phyloP scores from a whole-genome alignment of 768 basidiomycete species.

The Glaciozyma martinii region DNA sequence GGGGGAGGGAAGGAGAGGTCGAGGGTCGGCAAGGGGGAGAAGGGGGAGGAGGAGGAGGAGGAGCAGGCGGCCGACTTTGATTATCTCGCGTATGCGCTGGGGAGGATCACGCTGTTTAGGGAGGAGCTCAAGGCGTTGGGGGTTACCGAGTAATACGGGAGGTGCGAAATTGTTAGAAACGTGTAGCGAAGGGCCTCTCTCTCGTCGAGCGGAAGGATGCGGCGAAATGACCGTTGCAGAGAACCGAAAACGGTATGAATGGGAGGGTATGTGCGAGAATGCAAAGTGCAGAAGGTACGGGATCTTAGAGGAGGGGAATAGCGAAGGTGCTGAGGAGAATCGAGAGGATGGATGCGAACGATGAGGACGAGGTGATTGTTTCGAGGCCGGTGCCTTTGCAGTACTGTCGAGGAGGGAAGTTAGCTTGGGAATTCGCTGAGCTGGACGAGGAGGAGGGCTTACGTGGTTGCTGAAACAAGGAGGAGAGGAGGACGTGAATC shows the following conservation, averaged over 20 bases:
- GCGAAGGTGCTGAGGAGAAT: conserved; percentile 14
- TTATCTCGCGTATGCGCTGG: conserved; percentile 68
- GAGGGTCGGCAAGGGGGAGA: neutral
- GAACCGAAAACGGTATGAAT: no score
- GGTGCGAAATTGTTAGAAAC: no score
- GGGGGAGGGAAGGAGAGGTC: neutral
- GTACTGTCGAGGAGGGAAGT: conserved; percentile 1
- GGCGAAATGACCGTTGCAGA: neutral
- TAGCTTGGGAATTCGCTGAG: neutral
- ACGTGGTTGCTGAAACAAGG: conserved; percentile 53
- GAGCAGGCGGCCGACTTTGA: conserved; percentile 61
- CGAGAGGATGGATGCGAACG: conserved; percentile 1
- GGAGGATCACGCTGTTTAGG: conserved; percentile 43
- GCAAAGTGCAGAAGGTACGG: neutral
- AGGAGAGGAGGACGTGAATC: neutral
- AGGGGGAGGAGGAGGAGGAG: conserved; percentile 26
- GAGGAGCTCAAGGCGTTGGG: conserved; percentile 40
- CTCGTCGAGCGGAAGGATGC: no score
- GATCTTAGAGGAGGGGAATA: conserved; percentile 7
- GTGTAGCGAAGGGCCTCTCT: no score
- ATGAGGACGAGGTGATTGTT: neutral
- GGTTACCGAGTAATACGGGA: conserved; percentile 13
- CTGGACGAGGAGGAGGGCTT: conserved; percentile 3
- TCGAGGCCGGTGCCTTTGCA: conserved; percentile 29
- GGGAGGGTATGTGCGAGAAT: no score